Evolutionary conservation across 2,329 filamentous ascomycete species (phyloP).

Genomic region (Penicillium sp.): DNA sequence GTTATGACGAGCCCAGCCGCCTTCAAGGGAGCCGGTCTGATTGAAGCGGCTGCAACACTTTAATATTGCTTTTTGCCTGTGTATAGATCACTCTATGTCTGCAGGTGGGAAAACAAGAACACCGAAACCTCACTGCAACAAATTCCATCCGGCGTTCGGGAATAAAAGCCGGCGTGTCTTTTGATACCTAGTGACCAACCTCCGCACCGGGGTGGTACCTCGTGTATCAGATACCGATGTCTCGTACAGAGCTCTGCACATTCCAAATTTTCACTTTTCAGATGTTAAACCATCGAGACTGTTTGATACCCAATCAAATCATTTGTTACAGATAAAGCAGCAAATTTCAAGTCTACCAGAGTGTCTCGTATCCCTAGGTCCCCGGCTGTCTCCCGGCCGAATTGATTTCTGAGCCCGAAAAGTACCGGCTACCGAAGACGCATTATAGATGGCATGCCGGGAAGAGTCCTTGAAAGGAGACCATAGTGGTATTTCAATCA

Average conservation of each 20-base stretch:
- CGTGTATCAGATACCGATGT: neutral
- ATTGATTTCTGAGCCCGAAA: neutral
- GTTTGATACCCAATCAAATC: slow-evolving; percentile 23
- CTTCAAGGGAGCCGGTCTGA: slow-evolving; percentile 60
- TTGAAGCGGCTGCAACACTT: slow-evolving; percentile 50
- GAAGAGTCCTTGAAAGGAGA: no score
- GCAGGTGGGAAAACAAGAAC: neutral
- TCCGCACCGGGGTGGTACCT: neutral
- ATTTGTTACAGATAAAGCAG: neutral
- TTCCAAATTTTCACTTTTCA: neutral
- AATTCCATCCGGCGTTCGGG: neutral
- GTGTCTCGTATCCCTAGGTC: neutral
- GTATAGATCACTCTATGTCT: neutral
- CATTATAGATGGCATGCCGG: no score
- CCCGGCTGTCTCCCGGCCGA: neutral
- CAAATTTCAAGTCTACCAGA: neutral
- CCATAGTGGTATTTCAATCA: neutral
- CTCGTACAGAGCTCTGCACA: neutral
- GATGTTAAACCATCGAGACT: slow-evolving; percentile 6
- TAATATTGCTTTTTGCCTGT: slow-evolving; percentile 18
- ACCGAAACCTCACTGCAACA: neutral
- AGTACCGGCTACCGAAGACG: no score
- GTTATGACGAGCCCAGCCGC: slow-evolving; percentile 55
- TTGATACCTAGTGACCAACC: neutral
- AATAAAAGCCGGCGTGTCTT: neutral